Evolutionary conservation across 805 yeast genomes (phyloP).

Genomic region (Wickerhamiella parazyma): DNA sequence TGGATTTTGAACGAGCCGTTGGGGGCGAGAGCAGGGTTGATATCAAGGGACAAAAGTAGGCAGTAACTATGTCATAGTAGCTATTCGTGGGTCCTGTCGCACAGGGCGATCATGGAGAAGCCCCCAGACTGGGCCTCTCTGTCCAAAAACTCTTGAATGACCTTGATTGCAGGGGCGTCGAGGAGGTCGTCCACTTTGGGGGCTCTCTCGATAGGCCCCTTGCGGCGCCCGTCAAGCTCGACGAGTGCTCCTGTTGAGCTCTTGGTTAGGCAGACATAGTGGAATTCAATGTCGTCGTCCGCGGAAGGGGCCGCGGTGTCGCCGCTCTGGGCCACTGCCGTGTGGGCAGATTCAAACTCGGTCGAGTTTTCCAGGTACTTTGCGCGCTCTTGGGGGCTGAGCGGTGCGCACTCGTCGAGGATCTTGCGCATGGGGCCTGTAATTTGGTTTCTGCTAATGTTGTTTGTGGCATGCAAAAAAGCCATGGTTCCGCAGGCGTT

Average conservation of each 20-base stretch:
- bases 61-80: too few relatives aligned
- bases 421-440: conserved; percentile 21
- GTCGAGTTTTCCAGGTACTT: conserved; percentile 32
- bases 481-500: conserved; percentile 94
- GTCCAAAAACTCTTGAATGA: conserved; percentile 55
- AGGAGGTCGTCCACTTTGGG: conserved; percentile 38
- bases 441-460: conserved; percentile 21
- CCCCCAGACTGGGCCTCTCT: conserved; percentile 28
- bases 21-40: conserved; percentile 42
- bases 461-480: conserved; percentile 47
- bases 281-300: conserved; percentile 41
- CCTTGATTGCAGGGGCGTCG: conserved; percentile 35
- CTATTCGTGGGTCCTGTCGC: neutral
- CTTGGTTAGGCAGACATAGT: conserved; percentile 59
- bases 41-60: conserved; percentile 67
- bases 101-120: conserved; percentile 63
- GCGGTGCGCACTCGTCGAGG: conserved; percentile 18
- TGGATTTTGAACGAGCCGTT: conserved; percentile 28
- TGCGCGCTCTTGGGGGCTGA: conserved; percentile 28
- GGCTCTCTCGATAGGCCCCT: conserved; percentile 59
- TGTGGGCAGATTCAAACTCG: conserved; percentile 30
- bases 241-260: conserved; percentile 41
- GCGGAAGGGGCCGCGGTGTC: conserved; percentile 30
- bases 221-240: conserved; percentile 82
- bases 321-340: conserved; percentile 26